A percentile compares a stretch with the other conserved stretches of the same genome.
phyloP scores from a whole-genome alignment of 2,329 filamentous ascomycete species.

The Knufia petricola region DNA sequence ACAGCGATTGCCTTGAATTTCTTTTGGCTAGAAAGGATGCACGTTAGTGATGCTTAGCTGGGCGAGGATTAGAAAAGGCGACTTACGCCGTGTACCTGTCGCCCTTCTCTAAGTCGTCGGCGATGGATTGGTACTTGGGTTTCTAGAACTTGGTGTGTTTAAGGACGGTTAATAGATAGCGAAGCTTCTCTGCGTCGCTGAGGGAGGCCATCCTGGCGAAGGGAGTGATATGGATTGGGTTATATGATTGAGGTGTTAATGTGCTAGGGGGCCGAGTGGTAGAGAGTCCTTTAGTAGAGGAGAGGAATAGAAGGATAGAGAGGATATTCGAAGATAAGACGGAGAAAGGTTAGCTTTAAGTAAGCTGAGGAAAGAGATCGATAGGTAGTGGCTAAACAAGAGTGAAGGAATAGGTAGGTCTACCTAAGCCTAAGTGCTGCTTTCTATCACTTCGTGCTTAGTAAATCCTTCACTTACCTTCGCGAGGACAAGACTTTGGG shows the following conservation, averaged over 20 bases:
- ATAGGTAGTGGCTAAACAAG: too few species aligned
- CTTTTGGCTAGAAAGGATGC: constrained; percentile 11
- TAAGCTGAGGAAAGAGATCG: too few species aligned
- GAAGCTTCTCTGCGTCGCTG: constrained; percentile 6
- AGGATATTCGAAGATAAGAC: too few species aligned
- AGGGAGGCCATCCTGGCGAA: background rate
- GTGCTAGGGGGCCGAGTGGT: too few species aligned
- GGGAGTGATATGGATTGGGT: background rate
- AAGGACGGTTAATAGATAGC: constrained; percentile 10
- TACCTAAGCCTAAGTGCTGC: background rate
- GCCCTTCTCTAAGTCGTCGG: constrained; percentile 3
- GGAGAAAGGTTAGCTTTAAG: background rate
- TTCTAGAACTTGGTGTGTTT: constrained; percentile 12
- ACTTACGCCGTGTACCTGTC: constrained; percentile 11
- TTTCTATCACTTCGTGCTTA: constrained; percentile 3
- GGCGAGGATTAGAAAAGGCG: background rate
- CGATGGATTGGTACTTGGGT: constrained; percentile 11
- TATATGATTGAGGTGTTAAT: too few species aligned
- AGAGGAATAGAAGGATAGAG: background rate
- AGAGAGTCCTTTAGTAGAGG: background rate
- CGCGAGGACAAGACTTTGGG: background rate
- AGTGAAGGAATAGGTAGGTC: too few species aligned
- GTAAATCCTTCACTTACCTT: background rate
- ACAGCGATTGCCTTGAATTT: constrained; percentile 12
- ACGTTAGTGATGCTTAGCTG: background rate